Conservation (phyloP, 345 rosid genomes). For the Citropsis articulata region DNA sequence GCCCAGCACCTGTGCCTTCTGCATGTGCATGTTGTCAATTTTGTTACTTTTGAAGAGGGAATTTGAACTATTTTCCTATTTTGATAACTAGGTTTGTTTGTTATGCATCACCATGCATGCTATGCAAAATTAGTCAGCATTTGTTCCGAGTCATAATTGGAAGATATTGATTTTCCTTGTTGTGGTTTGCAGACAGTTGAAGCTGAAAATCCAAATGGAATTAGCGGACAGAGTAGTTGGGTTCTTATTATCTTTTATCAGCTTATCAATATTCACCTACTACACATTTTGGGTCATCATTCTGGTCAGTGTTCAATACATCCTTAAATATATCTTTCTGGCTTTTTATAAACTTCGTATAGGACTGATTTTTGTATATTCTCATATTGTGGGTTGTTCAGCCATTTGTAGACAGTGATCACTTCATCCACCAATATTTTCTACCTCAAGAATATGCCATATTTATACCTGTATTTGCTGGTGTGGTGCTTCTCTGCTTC, state of each 20-base stretch:
- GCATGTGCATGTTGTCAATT: background rate
- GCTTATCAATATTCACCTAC: constrained; percentile 83
- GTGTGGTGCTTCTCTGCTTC: constrained; percentile 62
- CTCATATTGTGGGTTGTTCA: constrained; percentile 30
- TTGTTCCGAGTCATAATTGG: background rate
- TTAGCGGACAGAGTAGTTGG: constrained; percentile 87
- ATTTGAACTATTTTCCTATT: background rate
- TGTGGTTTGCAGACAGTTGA: background rate
- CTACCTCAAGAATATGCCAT: constrained; percentile 84
- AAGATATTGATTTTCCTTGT: background rate
- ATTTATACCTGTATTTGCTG: constrained; percentile 70
- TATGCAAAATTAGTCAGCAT: background rate
- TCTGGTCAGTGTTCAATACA: constrained; percentile 46
- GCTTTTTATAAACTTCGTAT: background rate
- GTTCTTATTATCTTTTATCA: constrained; percentile 57
- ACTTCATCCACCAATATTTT: constrained; percentile 85
- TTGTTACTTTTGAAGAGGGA: background rate
- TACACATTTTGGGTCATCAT: constrained; percentile 97
- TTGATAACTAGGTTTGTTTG: background rate
- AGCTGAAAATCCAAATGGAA: constrained; percentile 46
- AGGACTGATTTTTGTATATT: background rate
- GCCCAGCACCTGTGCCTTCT: background rate
- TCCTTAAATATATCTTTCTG: background rate
- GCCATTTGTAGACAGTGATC: constrained; percentile 92
- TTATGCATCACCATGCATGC: background rate